Percentiles rank a stretch among this genome's conserved stretches.
Conservation (phyloP, 2,329 filamentous ascomycete species). For the Aureobasidium namibiae region DNA sequence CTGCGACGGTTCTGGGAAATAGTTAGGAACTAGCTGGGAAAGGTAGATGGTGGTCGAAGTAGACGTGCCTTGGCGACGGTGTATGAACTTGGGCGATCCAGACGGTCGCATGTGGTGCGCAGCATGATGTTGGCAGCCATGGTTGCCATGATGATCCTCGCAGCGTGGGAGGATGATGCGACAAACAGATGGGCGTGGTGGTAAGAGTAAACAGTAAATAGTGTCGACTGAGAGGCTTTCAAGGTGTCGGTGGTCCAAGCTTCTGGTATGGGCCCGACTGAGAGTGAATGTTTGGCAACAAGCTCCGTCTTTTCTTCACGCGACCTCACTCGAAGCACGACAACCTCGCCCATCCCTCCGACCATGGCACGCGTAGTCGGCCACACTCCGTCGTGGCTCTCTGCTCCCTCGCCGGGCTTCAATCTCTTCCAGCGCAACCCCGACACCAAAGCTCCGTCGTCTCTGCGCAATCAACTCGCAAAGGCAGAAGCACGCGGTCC, state of each 20-base stretch:
- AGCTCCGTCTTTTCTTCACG: background rate
- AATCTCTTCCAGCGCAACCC: slow-evolving; percentile 57
- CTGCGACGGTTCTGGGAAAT: slow-evolving; percentile 58
- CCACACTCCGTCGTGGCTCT: slow-evolving; percentile 83
- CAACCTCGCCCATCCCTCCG: background rate
- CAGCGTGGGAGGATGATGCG: background rate
- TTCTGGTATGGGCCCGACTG: background rate
- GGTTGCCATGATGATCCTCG: background rate
- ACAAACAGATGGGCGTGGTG: background rate
- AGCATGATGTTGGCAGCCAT: slow-evolving; percentile 18
- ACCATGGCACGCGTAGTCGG: slow-evolving; percentile 78
- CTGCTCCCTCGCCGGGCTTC: slow-evolving; percentile 66
- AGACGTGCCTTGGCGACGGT: slow-evolving; percentile 66
- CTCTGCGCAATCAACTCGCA: background rate
- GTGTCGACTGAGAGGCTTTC: background rate
- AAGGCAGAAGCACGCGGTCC: slow-evolving; percentile 29
- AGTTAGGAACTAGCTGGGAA: background rate
- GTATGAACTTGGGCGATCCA: slow-evolving; percentile 93
- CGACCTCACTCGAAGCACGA: background rate
- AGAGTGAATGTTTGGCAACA: background rate
- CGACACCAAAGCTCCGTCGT: slow-evolving; percentile 15
- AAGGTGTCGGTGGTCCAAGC: slow-evolving; percentile 2
- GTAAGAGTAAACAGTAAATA: background rate
- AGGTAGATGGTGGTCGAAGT: background rate
- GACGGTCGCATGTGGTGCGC: slow-evolving; percentile 73